These are phyloP conservation scores for Linnemannia exigua DNA, from an alignment of 192 early-diverging fungal genomes.

Conservation along the genomic window DNA sequence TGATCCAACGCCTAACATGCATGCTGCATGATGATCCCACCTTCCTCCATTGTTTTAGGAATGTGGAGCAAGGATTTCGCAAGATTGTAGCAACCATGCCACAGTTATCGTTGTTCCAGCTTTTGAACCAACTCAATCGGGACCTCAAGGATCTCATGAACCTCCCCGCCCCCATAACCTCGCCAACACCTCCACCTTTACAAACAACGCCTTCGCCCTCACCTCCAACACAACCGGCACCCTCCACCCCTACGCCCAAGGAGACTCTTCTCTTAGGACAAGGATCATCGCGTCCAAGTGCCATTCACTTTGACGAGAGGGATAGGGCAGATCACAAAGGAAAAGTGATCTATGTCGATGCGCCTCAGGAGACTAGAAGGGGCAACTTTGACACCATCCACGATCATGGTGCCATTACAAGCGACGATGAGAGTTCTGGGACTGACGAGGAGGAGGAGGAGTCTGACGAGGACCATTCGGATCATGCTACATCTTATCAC, in stretches of 20 bases:
- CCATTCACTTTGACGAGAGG: background rate
- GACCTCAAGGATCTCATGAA: constrained; percentile 46
- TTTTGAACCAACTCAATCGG: constrained; percentile 48
- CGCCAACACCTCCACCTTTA: background rate
- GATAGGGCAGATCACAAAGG: background rate
- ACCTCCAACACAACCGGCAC: background rate
- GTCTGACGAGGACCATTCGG: constrained; percentile 27
- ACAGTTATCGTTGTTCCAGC: constrained; percentile 47
- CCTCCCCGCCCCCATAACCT: constrained; percentile 1
- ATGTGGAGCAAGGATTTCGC: constrained; percentile 51
- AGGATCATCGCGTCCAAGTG: background rate
- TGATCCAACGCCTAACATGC: background rate
- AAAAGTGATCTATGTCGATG: constrained; percentile 32
- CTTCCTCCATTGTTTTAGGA: constrained; percentile 16
- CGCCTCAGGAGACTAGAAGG: background rate
- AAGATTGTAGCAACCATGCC: constrained; percentile 29
- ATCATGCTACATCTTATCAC: background rate
- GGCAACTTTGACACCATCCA: constrained; percentile 46
- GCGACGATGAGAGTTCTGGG: constrained; percentile 27
- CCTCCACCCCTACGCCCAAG: background rate
- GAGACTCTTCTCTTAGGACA: background rate
- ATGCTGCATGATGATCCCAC: background rate
- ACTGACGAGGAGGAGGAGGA: constrained; percentile 54
- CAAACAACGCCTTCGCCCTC: background rate
- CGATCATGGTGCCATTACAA: constrained; percentile 52